These are phyloP conservation scores for Medicago arabica DNA, from an alignment of 306 rosid genomes.

Conservation along the genomic window DNA sequence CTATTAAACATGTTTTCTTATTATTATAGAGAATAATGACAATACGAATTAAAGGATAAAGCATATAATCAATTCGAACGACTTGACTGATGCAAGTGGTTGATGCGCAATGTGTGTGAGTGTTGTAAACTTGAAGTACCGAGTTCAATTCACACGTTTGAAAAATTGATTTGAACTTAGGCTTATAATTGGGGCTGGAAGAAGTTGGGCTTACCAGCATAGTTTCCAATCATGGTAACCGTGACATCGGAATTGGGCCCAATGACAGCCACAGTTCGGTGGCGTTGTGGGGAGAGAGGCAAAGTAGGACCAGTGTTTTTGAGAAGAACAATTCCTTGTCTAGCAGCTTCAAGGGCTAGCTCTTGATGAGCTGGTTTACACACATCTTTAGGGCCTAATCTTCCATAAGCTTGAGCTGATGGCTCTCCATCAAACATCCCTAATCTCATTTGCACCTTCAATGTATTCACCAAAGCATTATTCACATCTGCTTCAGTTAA, in stretches of 20 bases:
- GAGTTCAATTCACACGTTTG: neutral
- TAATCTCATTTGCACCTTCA: constrained; percentile 82
- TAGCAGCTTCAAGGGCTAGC: constrained; percentile 81
- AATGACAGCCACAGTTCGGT: constrained; percentile 73
- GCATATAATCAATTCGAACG: neutral
- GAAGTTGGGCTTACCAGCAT: constrained; percentile 64
- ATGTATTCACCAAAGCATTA: constrained; percentile 67
- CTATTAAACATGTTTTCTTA: constrained; percentile 38
- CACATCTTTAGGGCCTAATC: constrained; percentile 77
- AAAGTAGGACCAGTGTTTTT: constrained; percentile 65
- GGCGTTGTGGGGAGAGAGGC: constrained; percentile 63
- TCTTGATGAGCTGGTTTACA: constrained; percentile 73
- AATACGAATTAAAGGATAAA: neutral
- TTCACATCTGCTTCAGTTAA: constrained; percentile 59
- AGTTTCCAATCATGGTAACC: constrained; percentile 81
- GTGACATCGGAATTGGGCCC: constrained; percentile 87
- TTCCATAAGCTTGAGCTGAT: constrained; percentile 59
- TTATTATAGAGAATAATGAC: neutral
- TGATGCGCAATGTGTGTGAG: neutral
- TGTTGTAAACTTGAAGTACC: neutral
- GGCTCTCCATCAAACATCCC: constrained; percentile 91
- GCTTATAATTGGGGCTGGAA: neutral
- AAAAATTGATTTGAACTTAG: neutral
- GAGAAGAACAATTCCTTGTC: constrained; percentile 86
- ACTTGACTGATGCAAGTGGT: neutral